A percentile compares a stretch with the other conserved stretches of the same genome.
These are phyloP conservation scores for Tuber indicum DNA, from an alignment of 495 filamentous ascomycete genomes.

Conservation along the genomic window DNA sequence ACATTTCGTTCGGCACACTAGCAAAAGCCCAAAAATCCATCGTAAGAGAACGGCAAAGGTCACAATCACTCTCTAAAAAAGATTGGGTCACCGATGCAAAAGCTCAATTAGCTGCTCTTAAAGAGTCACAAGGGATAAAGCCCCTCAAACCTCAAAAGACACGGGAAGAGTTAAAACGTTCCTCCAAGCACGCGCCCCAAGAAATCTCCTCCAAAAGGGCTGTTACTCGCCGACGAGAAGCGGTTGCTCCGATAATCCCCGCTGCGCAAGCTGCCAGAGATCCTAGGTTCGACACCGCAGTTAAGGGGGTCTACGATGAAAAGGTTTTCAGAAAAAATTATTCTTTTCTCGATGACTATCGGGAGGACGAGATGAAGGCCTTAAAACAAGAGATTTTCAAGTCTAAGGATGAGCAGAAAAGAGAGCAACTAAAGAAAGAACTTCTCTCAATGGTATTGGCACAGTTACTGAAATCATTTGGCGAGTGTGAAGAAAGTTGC, in stretches of 20 bases:
- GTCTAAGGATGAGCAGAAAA: constrained; percentile 53
- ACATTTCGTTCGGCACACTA: constrained; percentile 78
- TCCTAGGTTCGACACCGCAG: constrained; percentile 73
- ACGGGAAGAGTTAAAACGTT: constrained; percentile 46
- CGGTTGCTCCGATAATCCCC: constrained; percentile 54
- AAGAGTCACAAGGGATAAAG: constrained; percentile 38
- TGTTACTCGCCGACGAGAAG: constrained; percentile 70
- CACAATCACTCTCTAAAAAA: constrained; percentile 35
- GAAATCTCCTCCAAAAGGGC: constrained; percentile 72
- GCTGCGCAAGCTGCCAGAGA: constrained; percentile 55
- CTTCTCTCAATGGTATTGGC: constrained; percentile 54
- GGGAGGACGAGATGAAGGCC: constrained; percentile 66
- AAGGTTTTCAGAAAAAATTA: constrained; percentile 60
- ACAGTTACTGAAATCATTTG: constrained; percentile 10
- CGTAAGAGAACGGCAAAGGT: constrained; percentile 42
- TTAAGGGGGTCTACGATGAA: constrained; percentile 50
- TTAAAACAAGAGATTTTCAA: constrained; percentile 59
- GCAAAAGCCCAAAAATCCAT: constrained; percentile 74
- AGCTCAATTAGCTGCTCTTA: constrained; percentile 28
- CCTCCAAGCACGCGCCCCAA: constrained; percentile 80
- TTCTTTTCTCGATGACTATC: constrained; percentile 79
- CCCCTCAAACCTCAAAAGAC: constrained; percentile 44
- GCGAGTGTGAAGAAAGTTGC: neutral
- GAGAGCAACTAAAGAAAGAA: constrained; percentile 59
- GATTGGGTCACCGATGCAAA: constrained; percentile 43